Percentiles rank a stretch among this genome's conserved stretches.
Evolutionary conservation across 176 grass and related monocot species (phyloP).

Genomic region (Ensete ventricosum): DNA sequence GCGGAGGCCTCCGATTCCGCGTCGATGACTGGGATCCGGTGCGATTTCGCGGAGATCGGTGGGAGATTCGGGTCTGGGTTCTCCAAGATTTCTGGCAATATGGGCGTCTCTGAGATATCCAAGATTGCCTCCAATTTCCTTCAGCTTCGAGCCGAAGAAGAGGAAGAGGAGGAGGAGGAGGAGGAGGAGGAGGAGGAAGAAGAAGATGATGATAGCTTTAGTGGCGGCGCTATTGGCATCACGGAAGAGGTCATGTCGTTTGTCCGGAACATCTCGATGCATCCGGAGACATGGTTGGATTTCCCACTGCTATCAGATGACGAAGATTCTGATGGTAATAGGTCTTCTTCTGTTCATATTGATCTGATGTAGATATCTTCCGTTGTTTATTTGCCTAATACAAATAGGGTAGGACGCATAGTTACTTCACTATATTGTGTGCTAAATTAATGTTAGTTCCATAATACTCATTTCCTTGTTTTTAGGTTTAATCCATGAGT

Average conservation of each 20-base stretch:
- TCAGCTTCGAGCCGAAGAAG: constrained; percentile 46
- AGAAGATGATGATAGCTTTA: constrained; percentile 28
- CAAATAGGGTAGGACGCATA: too few relatives aligned
- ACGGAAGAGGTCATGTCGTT: constrained; percentile 86
- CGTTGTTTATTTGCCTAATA: not conserved
- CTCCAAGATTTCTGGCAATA: constrained; percentile 57
- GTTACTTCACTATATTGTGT: not conserved
- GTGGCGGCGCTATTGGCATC: constrained; percentile 58
- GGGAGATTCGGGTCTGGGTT: constrained; percentile 50
- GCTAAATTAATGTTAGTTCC: not conserved
- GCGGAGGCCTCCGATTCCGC: constrained; percentile 21
- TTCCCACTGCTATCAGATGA: constrained; percentile 81
- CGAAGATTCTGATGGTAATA: constrained; percentile 56
- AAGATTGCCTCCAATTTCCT: constrained; percentile 72
- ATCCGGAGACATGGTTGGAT: constrained; percentile 88
- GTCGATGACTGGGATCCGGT: constrained; percentile 46
- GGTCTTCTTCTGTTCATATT: constrained; percentile 35
- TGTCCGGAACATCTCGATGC: constrained; percentile 70
- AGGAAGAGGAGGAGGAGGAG: constrained; percentile 8
- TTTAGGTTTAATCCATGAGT: too few relatives aligned
- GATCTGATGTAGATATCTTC: constrained; percentile 9
- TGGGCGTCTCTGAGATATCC: constrained; percentile 62
- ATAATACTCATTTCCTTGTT: not conserved
- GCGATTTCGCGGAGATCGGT: constrained; percentile 49
- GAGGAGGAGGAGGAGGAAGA: constrained; percentile 14